These are phyloP conservation scores for Termitomyces heimii DNA, from an alignment of 768 basidiomycete genomes.

Conservation along the genomic window DNA sequence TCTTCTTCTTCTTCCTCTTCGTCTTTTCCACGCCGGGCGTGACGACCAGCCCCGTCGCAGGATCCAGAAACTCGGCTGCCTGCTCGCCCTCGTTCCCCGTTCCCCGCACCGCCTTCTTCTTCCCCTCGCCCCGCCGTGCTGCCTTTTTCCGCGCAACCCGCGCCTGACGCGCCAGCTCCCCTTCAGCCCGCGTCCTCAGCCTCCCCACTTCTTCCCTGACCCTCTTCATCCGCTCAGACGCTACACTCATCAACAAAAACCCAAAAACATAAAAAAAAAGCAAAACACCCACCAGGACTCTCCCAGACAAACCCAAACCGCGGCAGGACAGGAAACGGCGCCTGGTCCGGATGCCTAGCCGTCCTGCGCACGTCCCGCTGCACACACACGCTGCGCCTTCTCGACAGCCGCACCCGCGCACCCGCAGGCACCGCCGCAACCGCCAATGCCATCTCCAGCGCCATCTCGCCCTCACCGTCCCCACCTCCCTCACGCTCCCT, in stretches of 20 bases:
- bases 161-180: constrained; percentile 67
- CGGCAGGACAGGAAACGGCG: constrained; percentile 37
- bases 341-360: constrained; percentile 35
- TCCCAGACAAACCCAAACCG: constrained; percentile 59
- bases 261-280: constrained; percentile 8
- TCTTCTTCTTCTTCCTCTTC: constrained; percentile 76
- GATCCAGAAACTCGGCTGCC: constrained; percentile 32
- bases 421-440: constrained; percentile 9
- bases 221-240: constrained; percentile 63
- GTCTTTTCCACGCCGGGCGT: not conserved
- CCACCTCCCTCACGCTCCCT: constrained; percentile 71
- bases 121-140: not conserved
- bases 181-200: constrained; percentile 65
- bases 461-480: constrained; percentile 64
- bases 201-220: constrained; percentile 64
- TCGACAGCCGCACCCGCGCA: constrained; percentile 42
- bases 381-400: constrained; percentile 44
- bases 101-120: not conserved
- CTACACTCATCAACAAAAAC: constrained; percentile 27
- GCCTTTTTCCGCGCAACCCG: constrained; percentile 12
- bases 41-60: not conserved
- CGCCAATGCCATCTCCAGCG: constrained; percentile 72
- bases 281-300: constrained; percentile 64
- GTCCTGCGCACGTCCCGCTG: constrained; percentile 38
- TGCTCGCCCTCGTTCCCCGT: constrained; percentile 21